Base-by-base conservation (phyloP, 148 eudicot genomes). In the Amaranthus cruentus region DNA sequence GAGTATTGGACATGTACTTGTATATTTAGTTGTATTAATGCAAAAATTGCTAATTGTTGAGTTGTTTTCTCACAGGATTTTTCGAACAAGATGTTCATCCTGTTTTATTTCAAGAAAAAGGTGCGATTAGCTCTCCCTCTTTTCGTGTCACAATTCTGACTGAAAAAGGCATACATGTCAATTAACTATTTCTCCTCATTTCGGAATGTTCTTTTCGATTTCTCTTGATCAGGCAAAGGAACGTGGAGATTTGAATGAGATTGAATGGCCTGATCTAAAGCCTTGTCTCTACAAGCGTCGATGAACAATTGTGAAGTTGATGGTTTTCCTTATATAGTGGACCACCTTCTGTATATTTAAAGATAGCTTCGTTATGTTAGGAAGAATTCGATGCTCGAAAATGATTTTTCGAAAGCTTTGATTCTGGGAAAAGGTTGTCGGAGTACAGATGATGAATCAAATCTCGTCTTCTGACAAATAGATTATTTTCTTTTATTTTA, bases 251-350 rank as follows among this genome's bases (percentile, higher is more conserved):
- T 55, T 50, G 18, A 79, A 75, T 66, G 84, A 81, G 55, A 87
- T 90, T 53, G 82, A 85, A 48, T 93, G 98, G 98, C 98, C 98
- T 46, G 90, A 86, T 70, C 76, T 93, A 78, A 93, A 93, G 86
- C 91, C 98, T 48, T 93, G 98, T 81, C 77, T 93, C 68, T 93
- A 93, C 85, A 93, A 93, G 83, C 96, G 98, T 11, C 86, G 98
- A 11, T 92, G 85, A 90, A 61, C 55, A 47, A 44, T 15, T 43
- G 55, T 51, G 57, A 66, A 75, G 38, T 18, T 38, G 51, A 5
- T 12, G 6, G 28, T 56, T 48, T 38, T 48, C 43, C 5, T 57
- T 67, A 10, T 66, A 21, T 44, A 57, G 42, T 48, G 59, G 28
- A 53, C 48, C 52, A 46, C 43, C 53, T 14, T 14, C 21, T 49